These are phyloP conservation scores for Reutealis trisperma DNA, from an alignment of 345 rosid genomes.

Conservation along the genomic window DNA sequence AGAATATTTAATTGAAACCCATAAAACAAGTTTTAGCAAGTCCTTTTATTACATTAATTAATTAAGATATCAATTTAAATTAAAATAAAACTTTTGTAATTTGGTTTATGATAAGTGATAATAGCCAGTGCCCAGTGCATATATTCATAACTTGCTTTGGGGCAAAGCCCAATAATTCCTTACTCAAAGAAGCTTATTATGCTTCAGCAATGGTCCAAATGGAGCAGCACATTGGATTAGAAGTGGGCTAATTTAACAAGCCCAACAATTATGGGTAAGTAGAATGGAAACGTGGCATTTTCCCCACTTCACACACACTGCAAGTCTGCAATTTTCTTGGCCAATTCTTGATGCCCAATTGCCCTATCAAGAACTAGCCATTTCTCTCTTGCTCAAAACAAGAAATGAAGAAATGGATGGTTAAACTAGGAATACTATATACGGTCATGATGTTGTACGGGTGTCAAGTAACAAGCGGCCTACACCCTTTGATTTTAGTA, in stretches of 20 bases:
- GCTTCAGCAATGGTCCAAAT: too few species aligned
- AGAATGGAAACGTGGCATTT: not conserved
- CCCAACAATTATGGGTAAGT: not conserved
- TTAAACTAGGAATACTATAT: conserved; percentile 1
- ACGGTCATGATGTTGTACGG: conserved; percentile 34
- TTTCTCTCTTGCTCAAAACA: not conserved
- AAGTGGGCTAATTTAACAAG: not conserved
- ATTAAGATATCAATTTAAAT: too few species aligned
- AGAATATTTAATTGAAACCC: too few species aligned
- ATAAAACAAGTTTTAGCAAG: too few species aligned
- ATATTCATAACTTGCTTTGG: too few species aligned
- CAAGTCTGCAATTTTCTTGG: not conserved
- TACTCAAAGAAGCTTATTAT: too few species aligned
- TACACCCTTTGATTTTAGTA: conserved; percentile 68
- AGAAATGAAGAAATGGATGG: conserved; percentile 23
- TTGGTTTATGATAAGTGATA: too few species aligned
- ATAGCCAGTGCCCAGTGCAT: too few species aligned
- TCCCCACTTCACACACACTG: not conserved
- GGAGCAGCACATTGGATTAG: not conserved
- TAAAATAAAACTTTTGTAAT: too few species aligned
- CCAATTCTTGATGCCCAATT: not conserved
- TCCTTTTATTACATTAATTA: too few species aligned
- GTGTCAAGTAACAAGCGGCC: conserved; percentile 41
- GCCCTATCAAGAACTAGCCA: not conserved
- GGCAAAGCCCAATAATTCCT: too few species aligned